phyloP scores from a whole-genome alignment of 768 basidiomycete species.

The Tephrocybe sp. region DNA sequence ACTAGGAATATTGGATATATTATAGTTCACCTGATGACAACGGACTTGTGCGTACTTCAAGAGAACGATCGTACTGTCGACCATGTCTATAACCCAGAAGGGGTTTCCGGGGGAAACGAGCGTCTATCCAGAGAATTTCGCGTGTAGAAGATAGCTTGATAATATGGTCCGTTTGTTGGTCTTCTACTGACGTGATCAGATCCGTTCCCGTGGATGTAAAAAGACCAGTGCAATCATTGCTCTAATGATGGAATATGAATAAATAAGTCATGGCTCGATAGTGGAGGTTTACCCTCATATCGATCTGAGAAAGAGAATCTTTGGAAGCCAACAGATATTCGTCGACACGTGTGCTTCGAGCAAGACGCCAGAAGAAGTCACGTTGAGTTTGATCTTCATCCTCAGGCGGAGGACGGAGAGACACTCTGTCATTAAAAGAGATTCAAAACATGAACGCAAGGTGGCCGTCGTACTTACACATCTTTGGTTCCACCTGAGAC shows the following conservation, averaged over 20 bases:
- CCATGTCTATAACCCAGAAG: slow-evolving; percentile 61
- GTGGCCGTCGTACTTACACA: slow-evolving; percentile 35
- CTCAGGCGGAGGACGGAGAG: slow-evolving; percentile 10
- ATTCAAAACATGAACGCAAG: neutral
- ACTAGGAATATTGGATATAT: neutral
- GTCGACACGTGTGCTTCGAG: slow-evolving; percentile 29
- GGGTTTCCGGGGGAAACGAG: slow-evolving; percentile 53
- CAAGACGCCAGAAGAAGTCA: slow-evolving; percentile 54
- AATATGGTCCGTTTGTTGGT: slow-evolving; percentile 38
- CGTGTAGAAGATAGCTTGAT: slow-evolving; percentile 58
- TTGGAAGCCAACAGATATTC: slow-evolving; percentile 47
- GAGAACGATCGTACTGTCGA: slow-evolving; percentile 57
- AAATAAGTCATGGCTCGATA: too few relatives aligned
- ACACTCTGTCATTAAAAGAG: slow-evolving; percentile 1
- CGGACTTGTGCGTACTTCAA: slow-evolving; percentile 40
- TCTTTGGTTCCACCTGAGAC: slow-evolving; percentile 32
- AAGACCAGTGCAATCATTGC: slow-evolving; percentile 25
- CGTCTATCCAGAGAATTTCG: slow-evolving; percentile 69
- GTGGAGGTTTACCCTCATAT: slow-evolving; percentile 64
- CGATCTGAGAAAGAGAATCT: slow-evolving; percentile 42
- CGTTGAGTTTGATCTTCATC: slow-evolving; percentile 4
- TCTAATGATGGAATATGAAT: slow-evolving; percentile 29
- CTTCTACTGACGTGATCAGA: slow-evolving; percentile 54
- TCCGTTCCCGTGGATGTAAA: slow-evolving; percentile 34
- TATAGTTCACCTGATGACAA: slow-evolving; percentile 31